Evolutionary conservation across 1,284 basidiomycete species (phyloP).

Genomic region (Termitomyces sp.): DNA sequence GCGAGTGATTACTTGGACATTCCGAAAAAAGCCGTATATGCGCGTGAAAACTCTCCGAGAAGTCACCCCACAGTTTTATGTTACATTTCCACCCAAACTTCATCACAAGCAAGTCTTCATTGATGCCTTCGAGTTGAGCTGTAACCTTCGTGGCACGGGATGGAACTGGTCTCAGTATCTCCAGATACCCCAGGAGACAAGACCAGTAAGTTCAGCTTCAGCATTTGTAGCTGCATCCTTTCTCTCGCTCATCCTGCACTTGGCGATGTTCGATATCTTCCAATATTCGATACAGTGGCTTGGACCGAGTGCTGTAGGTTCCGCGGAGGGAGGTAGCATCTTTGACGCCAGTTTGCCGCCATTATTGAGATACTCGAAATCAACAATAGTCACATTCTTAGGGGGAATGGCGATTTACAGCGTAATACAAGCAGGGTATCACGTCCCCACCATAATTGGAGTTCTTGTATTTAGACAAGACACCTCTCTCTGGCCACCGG

Average conservation of each 20-base stretch:
- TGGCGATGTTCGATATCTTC: slow-evolving; percentile 35
- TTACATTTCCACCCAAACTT: background rate
- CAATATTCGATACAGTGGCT: slow-evolving; percentile 37
- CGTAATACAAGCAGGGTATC: slow-evolving; percentile 39
- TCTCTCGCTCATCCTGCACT: slow-evolving; percentile 29
- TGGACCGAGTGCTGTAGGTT: slow-evolving; percentile 29
- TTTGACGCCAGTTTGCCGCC: slow-evolving; percentile 41
- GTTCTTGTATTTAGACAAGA: slow-evolving; percentile 32
- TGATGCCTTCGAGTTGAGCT: slow-evolving; percentile 43
- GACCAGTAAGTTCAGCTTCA: slow-evolving; percentile 28
- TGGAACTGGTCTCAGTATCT: slow-evolving; percentile 48
- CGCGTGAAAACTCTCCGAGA: slow-evolving; percentile 18
- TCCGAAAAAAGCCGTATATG: slow-evolving; percentile 25
- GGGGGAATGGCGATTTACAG: slow-evolving; percentile 37
- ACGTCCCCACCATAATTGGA: slow-evolving; percentile 37
- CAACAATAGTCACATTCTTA: slow-evolving; percentile 35
- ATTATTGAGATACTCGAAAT: slow-evolving; percentile 36
- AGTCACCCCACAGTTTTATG: slow-evolving; percentile 10
- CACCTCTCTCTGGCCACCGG: slow-evolving; percentile 41
- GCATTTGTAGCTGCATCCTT: slow-evolving; percentile 33
- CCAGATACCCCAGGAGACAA: slow-evolving; percentile 36
- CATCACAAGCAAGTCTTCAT: slow-evolving; percentile 16
- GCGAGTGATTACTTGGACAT: slow-evolving; percentile 33
- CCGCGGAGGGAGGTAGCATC: slow-evolving; percentile 41
- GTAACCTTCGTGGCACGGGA: slow-evolving; percentile 46